Percentiles rank a stretch among this genome's conserved stretches.
phyloP scores from a whole-genome alignment of 2,329 filamentous ascomycete genomes.

The Colletotrichum eleusines region DNA sequence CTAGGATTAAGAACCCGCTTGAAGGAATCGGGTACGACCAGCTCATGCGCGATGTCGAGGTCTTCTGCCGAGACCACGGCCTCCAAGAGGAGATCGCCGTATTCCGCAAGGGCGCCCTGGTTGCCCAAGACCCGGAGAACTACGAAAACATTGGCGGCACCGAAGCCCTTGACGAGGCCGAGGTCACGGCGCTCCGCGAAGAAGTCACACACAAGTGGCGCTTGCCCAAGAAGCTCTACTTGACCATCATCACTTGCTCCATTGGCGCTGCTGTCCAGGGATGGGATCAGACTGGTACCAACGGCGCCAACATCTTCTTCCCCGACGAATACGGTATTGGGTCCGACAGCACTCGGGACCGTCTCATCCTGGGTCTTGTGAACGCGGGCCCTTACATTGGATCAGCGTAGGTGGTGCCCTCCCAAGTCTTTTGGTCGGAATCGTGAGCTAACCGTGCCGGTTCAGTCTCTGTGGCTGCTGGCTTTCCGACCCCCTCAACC shows the following conservation, averaged over 20 bases:
- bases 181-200: slow-evolving; percentile 69
- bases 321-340: slow-evolving; percentile 59
- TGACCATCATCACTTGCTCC: slow-evolving; percentile 76
- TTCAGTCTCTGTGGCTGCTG: slow-evolving; percentile 67
- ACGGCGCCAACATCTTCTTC: slow-evolving; percentile 74
- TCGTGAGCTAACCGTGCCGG: slow-evolving; percentile 33
- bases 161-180: slow-evolving; percentile 68
- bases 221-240: slow-evolving; percentile 71
- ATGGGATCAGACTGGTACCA: slow-evolving; percentile 75
- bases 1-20: slow-evolving; percentile 61
- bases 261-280: slow-evolving; percentile 78
- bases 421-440: background rate
- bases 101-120: slow-evolving; percentile 77
- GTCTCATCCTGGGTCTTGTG: slow-evolving; percentile 72
- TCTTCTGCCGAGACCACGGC: slow-evolving; percentile 71
- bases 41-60: slow-evolving; percentile 69
- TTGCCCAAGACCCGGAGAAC: slow-evolving; percentile 76
- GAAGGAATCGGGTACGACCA: slow-evolving; percentile 62
- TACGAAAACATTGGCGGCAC: slow-evolving; percentile 71
- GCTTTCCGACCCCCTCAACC: slow-evolving; percentile 75
- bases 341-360: slow-evolving; percentile 49
- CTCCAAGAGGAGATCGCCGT: slow-evolving; percentile 69
- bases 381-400: slow-evolving; percentile 68
- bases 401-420: slow-evolving; percentile 51
- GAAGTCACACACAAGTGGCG: slow-evolving; percentile 78